Evolutionary conservation across 2,329 filamentous ascomycete species (phyloP).

Genomic region (Phialocephala sp.): DNA sequence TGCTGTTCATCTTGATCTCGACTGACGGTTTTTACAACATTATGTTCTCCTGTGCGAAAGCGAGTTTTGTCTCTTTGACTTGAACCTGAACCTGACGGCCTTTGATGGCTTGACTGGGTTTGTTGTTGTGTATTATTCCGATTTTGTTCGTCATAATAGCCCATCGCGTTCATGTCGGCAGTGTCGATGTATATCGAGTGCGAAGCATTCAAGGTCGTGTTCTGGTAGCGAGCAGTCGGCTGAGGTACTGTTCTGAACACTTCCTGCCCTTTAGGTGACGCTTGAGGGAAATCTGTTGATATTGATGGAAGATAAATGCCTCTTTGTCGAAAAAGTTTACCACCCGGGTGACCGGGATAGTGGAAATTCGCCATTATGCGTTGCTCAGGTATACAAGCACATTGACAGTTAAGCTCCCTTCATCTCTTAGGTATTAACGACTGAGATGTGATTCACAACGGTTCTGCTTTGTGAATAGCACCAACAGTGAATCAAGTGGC

Average conservation of each 20-base stretch:
- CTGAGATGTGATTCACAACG: background rate
- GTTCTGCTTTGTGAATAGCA: background rate
- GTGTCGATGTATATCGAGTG: no score
- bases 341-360: background rate
- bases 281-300: background rate
- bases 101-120: no score
- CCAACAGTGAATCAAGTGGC: background rate
- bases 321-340: background rate
- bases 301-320: background rate
- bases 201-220: background rate
- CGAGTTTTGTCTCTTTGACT: no score
- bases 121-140: no score
- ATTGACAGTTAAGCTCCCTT: no score
- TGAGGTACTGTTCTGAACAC: background rate
- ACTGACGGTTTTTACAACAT: no score
- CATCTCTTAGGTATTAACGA: no score
- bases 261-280: background rate
- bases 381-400: background rate
- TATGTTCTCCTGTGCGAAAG: no score
- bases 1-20: no score
- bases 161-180: no score
- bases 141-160: no score
- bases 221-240: background rate
- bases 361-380: background rate
- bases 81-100: no score